Conservation (phyloP, 2,329 filamentous ascomycete genomes). For the Colletotrichum acutatum region DNA sequence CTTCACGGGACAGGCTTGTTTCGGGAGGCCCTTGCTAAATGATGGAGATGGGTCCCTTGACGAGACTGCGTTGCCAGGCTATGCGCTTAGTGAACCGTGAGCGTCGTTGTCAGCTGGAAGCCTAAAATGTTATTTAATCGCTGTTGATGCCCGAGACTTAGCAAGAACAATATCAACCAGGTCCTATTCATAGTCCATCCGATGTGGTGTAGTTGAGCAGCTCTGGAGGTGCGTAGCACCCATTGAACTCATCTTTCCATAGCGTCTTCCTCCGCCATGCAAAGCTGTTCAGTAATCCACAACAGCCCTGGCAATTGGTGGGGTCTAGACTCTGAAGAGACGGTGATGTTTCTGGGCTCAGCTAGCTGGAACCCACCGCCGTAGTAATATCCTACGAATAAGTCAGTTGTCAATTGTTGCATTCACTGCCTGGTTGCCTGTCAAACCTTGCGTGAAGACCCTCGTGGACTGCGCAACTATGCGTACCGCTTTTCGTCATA, state of each 20-base stretch:
- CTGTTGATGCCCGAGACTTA: not conserved
- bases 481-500: not conserved
- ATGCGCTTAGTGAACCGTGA: not conserved
- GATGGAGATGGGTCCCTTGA: not conserved
- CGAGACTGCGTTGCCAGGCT: not conserved
- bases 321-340: not conserved
- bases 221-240: not conserved
- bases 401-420: not conserved
- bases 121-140: not conserved
- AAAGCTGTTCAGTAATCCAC: constrained; percentile 23
- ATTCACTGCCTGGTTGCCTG: not conserved
- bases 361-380: not conserved
- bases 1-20: not conserved
- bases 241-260: not conserved
- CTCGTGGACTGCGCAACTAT: not conserved
- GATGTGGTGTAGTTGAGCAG: not conserved
- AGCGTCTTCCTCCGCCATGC: not conserved
- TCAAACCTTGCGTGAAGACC: not conserved
- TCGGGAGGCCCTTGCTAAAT: not conserved
- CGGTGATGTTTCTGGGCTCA: not conserved
- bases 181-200: not conserved
- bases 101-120: not conserved
- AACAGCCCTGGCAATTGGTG: not conserved
- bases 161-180: not conserved
- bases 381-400: not conserved